Base-by-base conservation (phyloP, 2,329 filamentous ascomycete genomes). In the Malbranchea zuffiana region DNA sequence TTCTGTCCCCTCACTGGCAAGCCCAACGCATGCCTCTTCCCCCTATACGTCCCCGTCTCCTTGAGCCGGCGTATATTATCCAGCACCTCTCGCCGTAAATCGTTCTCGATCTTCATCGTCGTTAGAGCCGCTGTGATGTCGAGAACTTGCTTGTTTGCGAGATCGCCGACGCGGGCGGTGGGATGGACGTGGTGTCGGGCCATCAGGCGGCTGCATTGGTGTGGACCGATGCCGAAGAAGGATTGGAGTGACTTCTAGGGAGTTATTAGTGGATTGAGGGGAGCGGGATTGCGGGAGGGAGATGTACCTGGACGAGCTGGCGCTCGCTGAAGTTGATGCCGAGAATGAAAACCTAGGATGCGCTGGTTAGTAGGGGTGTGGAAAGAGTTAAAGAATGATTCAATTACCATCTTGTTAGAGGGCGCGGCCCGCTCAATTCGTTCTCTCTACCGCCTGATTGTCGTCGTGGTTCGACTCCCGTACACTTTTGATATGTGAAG, bases 31-130 rank as follows among this genome's bases (percentile, higher is more conserved):
- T 98, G 90, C 48, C 90, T 70, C 59, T 82, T 78, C 47, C 90
- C 90, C 36, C 90, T 71, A 56, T 93, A 93, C 3, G 80, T 78
- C 33, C 87, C 87, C 67, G 94, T 95, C 52, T 95, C 87, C 57
- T 82, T 83, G 59, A 98, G 54, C 42, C 88, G 70, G 56, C 71
- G 71, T 49, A 98, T 93, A 54, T 96, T 90, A 33, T 94, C 84
- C 51, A 80, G 72, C 24, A 95, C 64, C 41, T 83, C 66, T 55
- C 81, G 74, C 52, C 77, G 70, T 46, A 92, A 70, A 52, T 96
- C 87, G 59, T 82, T 93, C 61, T 95, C 90, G 51, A 96, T 84
- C 42, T 82, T 93, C 84, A 98, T 87, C 37, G 78, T 79, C 11
- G 85, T 83, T 26, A 98, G 69, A 53, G 93, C 84, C 34, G 81